Evolutionary conservation across 108 stramenopile species (phyloP).

Genomic region (Cylindrotheca fusiformis): DNA sequence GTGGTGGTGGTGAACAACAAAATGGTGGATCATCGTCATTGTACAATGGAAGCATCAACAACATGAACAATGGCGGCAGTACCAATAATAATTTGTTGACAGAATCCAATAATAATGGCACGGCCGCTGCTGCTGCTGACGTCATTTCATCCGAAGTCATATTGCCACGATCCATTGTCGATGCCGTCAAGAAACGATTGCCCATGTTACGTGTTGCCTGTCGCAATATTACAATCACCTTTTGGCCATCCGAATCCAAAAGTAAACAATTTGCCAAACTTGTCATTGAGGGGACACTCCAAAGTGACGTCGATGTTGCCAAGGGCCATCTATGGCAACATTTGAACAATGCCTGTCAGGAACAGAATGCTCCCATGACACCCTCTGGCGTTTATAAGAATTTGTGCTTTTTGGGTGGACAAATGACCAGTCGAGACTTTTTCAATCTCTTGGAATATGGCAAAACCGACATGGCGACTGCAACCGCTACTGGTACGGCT

Average conservation of each 20-base stretch:
- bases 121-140: neutral
- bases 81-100: neutral
- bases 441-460: constrained; percentile 41
- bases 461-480: constrained; percentile 17
- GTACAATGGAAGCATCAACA: neutral
- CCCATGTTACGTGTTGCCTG: constrained; percentile 52
- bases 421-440: constrained; percentile 60
- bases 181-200: constrained; percentile 55
- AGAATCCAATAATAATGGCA: neutral
- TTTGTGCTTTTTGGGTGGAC: constrained; percentile 66
- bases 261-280: constrained; percentile 78
- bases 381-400: constrained; percentile 51
- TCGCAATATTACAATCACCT: constrained; percentile 54
- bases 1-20: neutral
- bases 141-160: constrained; percentile 66
- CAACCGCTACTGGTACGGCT: neutral
- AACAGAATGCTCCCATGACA: constrained; percentile 49
- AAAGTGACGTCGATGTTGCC: constrained; percentile 39
- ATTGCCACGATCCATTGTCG: constrained; percentile 68
- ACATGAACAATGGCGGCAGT: neutral
- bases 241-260: constrained; percentile 76
- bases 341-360: constrained; percentile 45
- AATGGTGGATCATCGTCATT: neutral
- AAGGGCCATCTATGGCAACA: constrained; percentile 51
- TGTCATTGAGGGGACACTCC: constrained; percentile 40